Conservation (phyloP, 768 basidiomycete genomes). For the Candolleomyces aberdarensis region DNA sequence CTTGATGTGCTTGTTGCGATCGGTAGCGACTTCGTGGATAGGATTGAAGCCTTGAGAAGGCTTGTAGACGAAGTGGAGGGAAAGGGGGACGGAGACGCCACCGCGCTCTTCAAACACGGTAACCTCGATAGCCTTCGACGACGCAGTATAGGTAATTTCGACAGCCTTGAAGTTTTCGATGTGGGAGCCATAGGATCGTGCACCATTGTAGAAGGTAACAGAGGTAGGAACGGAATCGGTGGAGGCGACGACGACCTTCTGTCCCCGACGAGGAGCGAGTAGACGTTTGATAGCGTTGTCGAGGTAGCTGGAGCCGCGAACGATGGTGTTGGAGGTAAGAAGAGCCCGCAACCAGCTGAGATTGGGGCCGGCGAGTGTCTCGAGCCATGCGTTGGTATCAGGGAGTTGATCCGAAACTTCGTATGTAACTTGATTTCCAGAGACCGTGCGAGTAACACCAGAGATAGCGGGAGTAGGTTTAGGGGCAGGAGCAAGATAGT, state of each 20-base stretch:
- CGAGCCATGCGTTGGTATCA: conserved; percentile 71
- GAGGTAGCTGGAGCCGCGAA: conserved; percentile 83
- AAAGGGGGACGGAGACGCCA: conserved; percentile 72
- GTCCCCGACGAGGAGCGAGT: conserved; percentile 76
- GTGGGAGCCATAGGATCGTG: conserved; percentile 76
- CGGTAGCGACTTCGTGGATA: conserved; percentile 84
- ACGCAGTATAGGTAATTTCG: conserved; percentile 58
- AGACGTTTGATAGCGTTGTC: conserved; percentile 88
- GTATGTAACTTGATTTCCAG: conserved; percentile 44
- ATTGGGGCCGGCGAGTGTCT: conserved; percentile 76
- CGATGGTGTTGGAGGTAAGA: conserved; percentile 74
- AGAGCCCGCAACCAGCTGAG: conserved; percentile 87
- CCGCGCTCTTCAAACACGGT: conserved; percentile 82
- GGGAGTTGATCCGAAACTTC: conserved; percentile 55
- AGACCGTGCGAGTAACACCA: conserved; percentile 41
- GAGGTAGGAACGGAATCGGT: conserved; percentile 48
- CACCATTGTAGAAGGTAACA: conserved; percentile 70
- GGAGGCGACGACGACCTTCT: conserved; percentile 67
- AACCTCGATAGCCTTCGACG: conserved; percentile 59
- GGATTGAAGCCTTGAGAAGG: conserved; percentile 88
- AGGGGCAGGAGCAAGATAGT: conserved; percentile 68
- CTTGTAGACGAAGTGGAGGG: conserved; percentile 80
- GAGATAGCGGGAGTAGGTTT: conserved; percentile 30
- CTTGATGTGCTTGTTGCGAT: conserved; percentile 88
- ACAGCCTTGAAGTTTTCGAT: conserved; percentile 78